These are phyloP conservation scores for Setaria viridis DNA, from an alignment of 202 grass and related monocot genomes.

Conservation along the genomic window DNA sequence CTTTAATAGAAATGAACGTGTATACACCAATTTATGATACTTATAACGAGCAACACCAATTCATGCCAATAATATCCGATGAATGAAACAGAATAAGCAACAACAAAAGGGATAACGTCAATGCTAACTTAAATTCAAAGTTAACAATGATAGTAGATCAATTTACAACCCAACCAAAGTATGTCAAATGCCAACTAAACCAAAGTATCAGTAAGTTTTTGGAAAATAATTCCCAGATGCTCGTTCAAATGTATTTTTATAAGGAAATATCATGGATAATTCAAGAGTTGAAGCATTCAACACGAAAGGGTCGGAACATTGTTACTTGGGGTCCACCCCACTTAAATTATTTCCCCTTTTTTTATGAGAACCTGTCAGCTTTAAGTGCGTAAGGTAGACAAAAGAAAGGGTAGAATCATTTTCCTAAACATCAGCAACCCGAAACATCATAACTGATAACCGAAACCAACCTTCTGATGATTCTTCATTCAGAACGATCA, in stretches of 20 bases:
- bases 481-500: conserved; percentile 31
- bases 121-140: background rate
- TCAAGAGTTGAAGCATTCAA: background rate
- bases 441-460: conserved; percentile 35
- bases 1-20: background rate
- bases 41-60: background rate
- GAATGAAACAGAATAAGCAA: conserved; percentile 3
- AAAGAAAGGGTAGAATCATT: conserved; percentile 1
- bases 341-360: background rate
- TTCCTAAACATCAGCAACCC: conserved; percentile 11
- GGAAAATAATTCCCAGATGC: background rate
- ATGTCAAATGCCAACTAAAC: background rate
- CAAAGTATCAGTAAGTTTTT: conserved; percentile 2
- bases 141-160: background rate
- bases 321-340: background rate
- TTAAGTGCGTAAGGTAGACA: background rate
- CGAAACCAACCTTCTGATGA: conserved; percentile 42
- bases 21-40: background rate
- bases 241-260: background rate
- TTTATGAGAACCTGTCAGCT: background rate
- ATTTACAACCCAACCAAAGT: conserved; percentile 1
- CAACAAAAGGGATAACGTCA: background rate
- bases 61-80: background rate
- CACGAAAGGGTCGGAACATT: background rate
- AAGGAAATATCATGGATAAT: background rate